A percentile compares a stretch with the other conserved stretches of the same genome.
Evolutionary conservation across 208 protist species (phyloP).

Genomic region (Trichomonas tenax): DNA sequence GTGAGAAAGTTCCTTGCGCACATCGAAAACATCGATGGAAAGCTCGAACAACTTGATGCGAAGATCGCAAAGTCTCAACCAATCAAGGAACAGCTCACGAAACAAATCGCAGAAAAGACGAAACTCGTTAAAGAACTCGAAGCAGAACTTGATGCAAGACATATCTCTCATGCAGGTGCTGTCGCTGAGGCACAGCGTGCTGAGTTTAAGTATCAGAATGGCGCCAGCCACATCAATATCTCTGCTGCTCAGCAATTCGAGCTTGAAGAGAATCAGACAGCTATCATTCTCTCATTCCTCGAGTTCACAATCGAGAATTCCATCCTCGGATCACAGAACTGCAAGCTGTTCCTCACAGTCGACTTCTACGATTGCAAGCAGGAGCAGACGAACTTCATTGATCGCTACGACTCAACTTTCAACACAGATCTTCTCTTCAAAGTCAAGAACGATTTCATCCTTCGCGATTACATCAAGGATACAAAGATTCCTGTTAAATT

Average conservation of each 20-base stretch:
- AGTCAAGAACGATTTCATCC: neutral
- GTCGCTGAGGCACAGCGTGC: neutral
- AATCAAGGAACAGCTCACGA: neutral
- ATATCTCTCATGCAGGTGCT: neutral
- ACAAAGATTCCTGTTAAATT: neutral
- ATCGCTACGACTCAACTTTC: neutral
- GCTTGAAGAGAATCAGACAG: neutral
- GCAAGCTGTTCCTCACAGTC: neutral
- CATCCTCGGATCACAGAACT: neutral
- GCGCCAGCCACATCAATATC: neutral
- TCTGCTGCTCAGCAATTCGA: neutral
- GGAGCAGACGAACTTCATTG: neutral
- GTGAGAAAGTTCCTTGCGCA: neutral
- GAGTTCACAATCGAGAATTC: neutral
- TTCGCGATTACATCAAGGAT: neutral
- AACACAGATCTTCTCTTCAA: neutral
- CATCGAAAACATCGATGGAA: neutral
- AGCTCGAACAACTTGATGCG: neutral
- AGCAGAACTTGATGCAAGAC: neutral
- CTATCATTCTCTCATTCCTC: neutral
- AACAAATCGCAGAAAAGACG: neutral
- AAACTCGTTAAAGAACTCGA: neutral
- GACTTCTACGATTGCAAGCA: neutral
- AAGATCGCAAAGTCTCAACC: neutral
- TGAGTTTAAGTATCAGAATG: neutral